Evolutionary conservation across 2,329 filamentous ascomycete species (phyloP).

Genomic region (Penicillium palitans): DNA sequence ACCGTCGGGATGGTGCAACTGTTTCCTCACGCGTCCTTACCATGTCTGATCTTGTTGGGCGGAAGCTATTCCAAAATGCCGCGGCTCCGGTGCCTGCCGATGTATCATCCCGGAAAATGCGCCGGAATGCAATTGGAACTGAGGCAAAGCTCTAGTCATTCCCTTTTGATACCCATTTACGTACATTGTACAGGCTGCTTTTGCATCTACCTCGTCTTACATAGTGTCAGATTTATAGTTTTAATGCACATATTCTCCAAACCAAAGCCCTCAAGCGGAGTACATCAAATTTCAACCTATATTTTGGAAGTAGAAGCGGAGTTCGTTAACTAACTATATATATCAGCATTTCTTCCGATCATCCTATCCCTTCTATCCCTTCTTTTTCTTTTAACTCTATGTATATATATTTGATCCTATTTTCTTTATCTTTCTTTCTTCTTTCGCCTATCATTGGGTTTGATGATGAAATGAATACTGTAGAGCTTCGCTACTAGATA

Average conservation of each 20-base stretch:
- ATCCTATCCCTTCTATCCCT: background rate
- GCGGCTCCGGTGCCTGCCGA: slow-evolving; percentile 29
- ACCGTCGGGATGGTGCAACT: slow-evolving; percentile 86
- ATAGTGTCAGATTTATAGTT: background rate
- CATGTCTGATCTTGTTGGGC: slow-evolving; percentile 73
- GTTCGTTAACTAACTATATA: background rate
- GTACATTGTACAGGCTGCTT: background rate
- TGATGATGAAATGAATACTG: no score
- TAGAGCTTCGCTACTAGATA: no score
- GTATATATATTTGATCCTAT: no score
- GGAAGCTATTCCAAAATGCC: slow-evolving; percentile 59
- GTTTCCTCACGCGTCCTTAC: slow-evolving; percentile 78
- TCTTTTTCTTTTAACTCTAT: background rate
- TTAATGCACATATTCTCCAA: background rate
- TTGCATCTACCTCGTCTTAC: background rate
- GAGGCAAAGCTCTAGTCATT: slow-evolving; percentile 32
- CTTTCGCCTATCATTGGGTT: no score
- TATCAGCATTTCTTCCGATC: background rate
- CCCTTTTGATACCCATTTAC: slow-evolving; percentile 4
- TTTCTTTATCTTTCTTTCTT: no score
- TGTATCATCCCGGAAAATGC: slow-evolving; percentile 38
- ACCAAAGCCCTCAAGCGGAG: background rate
- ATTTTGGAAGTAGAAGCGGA: background rate
- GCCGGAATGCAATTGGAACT: slow-evolving; percentile 40
- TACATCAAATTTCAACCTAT: background rate